phyloP scores from a whole-genome alignment of 352 stramenopile genomes.

The Globisporangium sylvaticum region DNA sequence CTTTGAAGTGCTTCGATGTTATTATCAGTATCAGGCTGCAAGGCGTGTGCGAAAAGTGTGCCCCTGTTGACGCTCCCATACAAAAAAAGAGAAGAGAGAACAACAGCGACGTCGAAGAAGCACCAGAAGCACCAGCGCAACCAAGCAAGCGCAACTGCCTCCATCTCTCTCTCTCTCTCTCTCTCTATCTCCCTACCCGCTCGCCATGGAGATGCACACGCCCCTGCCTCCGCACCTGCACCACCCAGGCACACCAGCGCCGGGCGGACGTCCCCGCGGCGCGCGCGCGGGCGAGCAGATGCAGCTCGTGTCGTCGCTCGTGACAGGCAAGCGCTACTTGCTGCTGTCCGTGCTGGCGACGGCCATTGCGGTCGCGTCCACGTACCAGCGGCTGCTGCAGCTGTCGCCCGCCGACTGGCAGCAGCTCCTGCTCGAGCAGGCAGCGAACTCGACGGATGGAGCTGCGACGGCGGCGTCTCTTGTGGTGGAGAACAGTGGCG shows the following conservation, averaged over 20 bases:
- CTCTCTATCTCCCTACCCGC: not conserved
- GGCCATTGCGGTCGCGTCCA: slow-evolving; percentile 40
- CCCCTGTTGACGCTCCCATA: not conserved
- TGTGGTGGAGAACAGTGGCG: not conserved
- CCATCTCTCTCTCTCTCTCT: too few relatives aligned
- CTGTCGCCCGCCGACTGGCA: slow-evolving; percentile 16
- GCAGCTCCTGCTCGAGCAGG: slow-evolving; percentile 12
- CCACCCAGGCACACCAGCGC: not conserved
- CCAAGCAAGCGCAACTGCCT: not conserved
- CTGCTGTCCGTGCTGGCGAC: slow-evolving; percentile 60
- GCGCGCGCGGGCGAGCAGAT: slow-evolving; percentile 12
- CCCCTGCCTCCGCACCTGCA: not conserved
- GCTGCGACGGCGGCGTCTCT: not conserved
- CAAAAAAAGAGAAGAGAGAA: not conserved
- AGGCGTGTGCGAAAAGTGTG: not conserved
- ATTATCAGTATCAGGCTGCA: not conserved
- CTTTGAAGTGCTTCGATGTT: not conserved
- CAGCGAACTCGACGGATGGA: not conserved
- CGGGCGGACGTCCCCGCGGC: not conserved
- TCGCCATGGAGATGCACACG: not conserved
- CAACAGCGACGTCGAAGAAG: not conserved
- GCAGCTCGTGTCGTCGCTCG: slow-evolving; percentile 35
- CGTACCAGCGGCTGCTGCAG: slow-evolving; percentile 34
- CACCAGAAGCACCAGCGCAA: not conserved
- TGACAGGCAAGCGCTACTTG: slow-evolving; percentile 56